Evolutionary conservation across 345 rosid species (phyloP), one percentile per base, ranked within the genome.

Genomic region (Psidium guajava): DNA sequence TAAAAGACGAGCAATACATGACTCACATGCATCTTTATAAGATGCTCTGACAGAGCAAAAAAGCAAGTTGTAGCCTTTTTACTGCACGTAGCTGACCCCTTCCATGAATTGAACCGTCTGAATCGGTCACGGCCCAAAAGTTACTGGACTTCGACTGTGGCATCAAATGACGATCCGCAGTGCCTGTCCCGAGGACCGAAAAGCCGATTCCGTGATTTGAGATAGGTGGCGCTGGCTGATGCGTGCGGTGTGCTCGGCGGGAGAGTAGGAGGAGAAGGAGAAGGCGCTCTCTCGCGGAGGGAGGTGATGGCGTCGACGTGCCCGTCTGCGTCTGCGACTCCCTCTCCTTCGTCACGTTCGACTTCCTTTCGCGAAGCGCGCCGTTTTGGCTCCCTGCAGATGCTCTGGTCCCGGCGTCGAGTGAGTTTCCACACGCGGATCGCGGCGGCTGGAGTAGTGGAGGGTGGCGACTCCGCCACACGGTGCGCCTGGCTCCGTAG

Each of bases 401-500:
- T 64, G 75, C 75, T 18, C 75, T 32, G 44, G 32, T 32, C 75
- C 22, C 44, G 1, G 42, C 44, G 75, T 7, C 42, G 44, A 16
- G 44, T 2, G 22, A 18, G 44, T 16, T 28, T 32, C 75, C 6
- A 8, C 44, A 4, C 22, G 22, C 3, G 47, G 22, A 20, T 64
- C 0, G 0, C 22, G 22, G 24, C 0, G 24, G 24, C 32, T 0
- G 44, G 42, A 28, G 21, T 14, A 27, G 40, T 5, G 13, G 74
- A n/a, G 69, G 3, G 0, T 6, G 28, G 61, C 61, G 6, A 16
- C 15, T 16, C 18, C 18, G 54, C 54, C 2, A 15, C 54, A 52
- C 54, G 54, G 57, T 7, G 57, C 57, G 24, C 24, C 13, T 93
- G 97, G 98, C 98, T 2, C 96, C 97, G 5, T 95, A 94, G 27